phyloP scores from a whole-genome alignment of 2,329 filamentous ascomycete genomes.

The Sclerotinia subarctica region DNA sequence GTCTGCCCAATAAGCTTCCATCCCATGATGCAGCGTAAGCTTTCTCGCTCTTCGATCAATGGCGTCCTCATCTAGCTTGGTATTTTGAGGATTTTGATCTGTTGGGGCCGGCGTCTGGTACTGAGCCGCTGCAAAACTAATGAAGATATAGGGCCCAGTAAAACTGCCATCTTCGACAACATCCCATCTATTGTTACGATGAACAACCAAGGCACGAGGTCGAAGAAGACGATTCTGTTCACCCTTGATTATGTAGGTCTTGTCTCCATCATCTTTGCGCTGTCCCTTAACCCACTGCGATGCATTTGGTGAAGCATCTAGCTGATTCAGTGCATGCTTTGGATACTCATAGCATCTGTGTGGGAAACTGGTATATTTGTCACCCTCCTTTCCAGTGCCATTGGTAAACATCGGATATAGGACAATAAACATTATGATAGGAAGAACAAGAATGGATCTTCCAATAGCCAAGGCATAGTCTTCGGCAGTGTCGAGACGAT shows the following conservation, averaged over 20 bases:
- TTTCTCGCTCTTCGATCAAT: conserved; percentile 17
- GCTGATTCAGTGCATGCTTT: conserved; percentile 20
- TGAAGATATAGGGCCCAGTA: conserved; percentile 20
- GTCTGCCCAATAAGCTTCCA: conserved; percentile 22
- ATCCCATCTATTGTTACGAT: conserved; percentile 9
- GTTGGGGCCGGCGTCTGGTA: conserved; percentile 14
- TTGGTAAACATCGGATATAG: conserved; percentile 6
- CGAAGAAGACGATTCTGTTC: conserved; percentile 18
- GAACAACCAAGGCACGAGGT: conserved; percentile 19
- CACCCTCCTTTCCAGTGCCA: background rate
- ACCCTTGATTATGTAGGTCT: conserved; percentile 11
- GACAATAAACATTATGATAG: conserved; percentile 16
- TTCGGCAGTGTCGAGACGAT: background rate
- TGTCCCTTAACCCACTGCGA: background rate
- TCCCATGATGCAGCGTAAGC: conserved; percentile 10
- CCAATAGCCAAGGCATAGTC: conserved; percentile 12
- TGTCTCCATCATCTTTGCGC: conserved; percentile 11
- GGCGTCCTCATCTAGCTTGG: background rate
- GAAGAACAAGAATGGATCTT: conserved; percentile 17
- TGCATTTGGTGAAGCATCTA: conserved; percentile 19
- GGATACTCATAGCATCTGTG: conserved; percentile 22
- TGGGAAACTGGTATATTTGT: conserved; percentile 13
- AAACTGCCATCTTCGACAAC: conserved; percentile 20
- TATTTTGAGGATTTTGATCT: background rate
- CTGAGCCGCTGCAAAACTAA: conserved; percentile 22